Percentiles rank a stretch among this genome's conserved stretches.
Evolutionary conservation across 2,329 filamentous ascomycete species (phyloP).

Genomic region (Aschersonia sp.): DNA sequence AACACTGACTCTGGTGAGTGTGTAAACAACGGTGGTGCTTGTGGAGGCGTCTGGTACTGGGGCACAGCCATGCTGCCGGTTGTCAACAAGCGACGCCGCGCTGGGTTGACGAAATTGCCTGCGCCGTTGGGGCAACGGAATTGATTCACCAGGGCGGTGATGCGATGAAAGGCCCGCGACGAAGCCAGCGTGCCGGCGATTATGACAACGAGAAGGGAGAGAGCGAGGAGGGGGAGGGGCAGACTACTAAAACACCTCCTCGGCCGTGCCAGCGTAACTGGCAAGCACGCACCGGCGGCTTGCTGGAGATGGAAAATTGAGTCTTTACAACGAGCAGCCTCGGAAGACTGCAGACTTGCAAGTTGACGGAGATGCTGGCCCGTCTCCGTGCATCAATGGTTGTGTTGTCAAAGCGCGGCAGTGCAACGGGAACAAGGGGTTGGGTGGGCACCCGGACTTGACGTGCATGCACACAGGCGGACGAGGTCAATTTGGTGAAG

Average conservation of each 20-base stretch:
- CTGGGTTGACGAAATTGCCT: slow-evolving; percentile 4
- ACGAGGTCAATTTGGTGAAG: no score
- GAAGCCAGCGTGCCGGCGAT: slow-evolving; percentile 54
- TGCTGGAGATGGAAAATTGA: no score
- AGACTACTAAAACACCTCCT: not conserved
- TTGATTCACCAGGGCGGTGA: slow-evolving; percentile 43
- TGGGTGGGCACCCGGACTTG: no score
- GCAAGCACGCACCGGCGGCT: slow-evolving; percentile 1
- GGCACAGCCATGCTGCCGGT: slow-evolving; percentile 49
- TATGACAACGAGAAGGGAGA: slow-evolving; percentile 37
- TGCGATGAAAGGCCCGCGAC: slow-evolving; percentile 41
- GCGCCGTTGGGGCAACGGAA: slow-evolving; percentile 22
- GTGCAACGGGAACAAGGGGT: no score
- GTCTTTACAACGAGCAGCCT: no score
- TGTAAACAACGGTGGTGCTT: slow-evolving; percentile 64
- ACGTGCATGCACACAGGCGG: no score
- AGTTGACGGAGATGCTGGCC: no score
- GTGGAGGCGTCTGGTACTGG: slow-evolving; percentile 59
- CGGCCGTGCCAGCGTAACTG: not conserved
- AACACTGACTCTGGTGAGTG: slow-evolving; percentile 57
- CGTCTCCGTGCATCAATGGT: no score
- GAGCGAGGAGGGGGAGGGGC: slow-evolving; percentile 21
- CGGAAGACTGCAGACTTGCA: no score
- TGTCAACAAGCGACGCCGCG: slow-evolving; percentile 17
- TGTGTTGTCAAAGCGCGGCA: no score